phyloP scores from a whole-genome alignment of 129 eudicot genomes.

The Saposhnikovia divaricata region DNA sequence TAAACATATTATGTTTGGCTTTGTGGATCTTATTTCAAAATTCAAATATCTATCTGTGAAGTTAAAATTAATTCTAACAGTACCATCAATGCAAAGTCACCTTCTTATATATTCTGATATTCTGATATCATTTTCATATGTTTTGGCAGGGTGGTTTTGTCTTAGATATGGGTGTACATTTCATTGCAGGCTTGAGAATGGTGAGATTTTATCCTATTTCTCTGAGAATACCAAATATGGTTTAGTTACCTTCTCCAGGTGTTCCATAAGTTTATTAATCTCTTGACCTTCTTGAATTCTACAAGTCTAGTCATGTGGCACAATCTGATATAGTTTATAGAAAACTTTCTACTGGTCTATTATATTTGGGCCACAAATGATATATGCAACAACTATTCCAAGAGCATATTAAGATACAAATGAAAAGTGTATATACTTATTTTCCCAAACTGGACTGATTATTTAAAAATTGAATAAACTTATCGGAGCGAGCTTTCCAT shows the following conservation, averaged over 20 bases:
- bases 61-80: background rate
- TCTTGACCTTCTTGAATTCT: background rate
- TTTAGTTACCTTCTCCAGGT: background rate
- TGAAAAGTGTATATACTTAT: background rate
- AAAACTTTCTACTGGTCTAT: background rate
- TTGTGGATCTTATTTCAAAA: background rate
- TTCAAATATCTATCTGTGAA: background rate
- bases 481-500: background rate
- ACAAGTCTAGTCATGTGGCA: background rate
- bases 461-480: background rate
- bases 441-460: background rate
- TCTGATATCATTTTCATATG: background rate
- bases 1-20: background rate
- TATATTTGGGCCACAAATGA: background rate
- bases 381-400: too few species aligned
- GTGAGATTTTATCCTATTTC: conserved; percentile 26
- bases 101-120: background rate
- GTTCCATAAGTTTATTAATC: background rate
- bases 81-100: background rate
- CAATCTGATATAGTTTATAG: background rate
- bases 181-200: conserved; percentile 91
- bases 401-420: background rate
- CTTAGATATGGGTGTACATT: conserved; percentile 98
- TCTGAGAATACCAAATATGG: background rate
- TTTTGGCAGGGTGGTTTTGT: conserved; percentile 87